Evolutionary conservation across 306 rosid species (phyloP).

Genomic region (Pueraria montana): DNA sequence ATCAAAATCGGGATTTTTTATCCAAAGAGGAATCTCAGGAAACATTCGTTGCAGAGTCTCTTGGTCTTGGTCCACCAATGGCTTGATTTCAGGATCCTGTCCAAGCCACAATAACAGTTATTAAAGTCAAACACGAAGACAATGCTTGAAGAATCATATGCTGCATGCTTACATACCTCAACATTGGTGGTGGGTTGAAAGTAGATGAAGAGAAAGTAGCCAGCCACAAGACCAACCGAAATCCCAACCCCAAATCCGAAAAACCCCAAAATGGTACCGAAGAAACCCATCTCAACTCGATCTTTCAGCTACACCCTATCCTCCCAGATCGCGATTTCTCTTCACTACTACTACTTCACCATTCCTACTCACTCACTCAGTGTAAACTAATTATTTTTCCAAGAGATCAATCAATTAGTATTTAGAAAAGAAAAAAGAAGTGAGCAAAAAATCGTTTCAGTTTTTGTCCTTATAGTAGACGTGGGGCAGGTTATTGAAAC

Average conservation of each 20-base stretch:
- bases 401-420: background rate
- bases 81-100: slow-evolving; percentile 77
- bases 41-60: slow-evolving; percentile 76
- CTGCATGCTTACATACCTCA: slow-evolving; percentile 52
- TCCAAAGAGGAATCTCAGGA: slow-evolving; percentile 92
- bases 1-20: slow-evolving; percentile 90
- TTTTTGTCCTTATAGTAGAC: slow-evolving; percentile 14
- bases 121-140: background rate
- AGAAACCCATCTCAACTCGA: slow-evolving; percentile 71
- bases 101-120: slow-evolving; percentile 24
- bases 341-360: slow-evolving; percentile 21
- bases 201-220: slow-evolving; percentile 87
- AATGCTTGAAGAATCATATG: background rate
- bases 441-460: background rate
- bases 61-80: slow-evolving; percentile 72
- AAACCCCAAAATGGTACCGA: slow-evolving; percentile 76
- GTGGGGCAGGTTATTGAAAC: slow-evolving; percentile 36
- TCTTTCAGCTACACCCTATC: slow-evolving; percentile 23
- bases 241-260: slow-evolving; percentile 90
- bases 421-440: background rate
- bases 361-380: background rate
- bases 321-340: slow-evolving; percentile 49
- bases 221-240: slow-evolving; percentile 75
- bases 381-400: background rate
- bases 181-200: slow-evolving; percentile 71